These are phyloP conservation scores for Hypoxylon rickii DNA, from an alignment of 495 filamentous ascomycete species.

Conservation along the genomic window DNA sequence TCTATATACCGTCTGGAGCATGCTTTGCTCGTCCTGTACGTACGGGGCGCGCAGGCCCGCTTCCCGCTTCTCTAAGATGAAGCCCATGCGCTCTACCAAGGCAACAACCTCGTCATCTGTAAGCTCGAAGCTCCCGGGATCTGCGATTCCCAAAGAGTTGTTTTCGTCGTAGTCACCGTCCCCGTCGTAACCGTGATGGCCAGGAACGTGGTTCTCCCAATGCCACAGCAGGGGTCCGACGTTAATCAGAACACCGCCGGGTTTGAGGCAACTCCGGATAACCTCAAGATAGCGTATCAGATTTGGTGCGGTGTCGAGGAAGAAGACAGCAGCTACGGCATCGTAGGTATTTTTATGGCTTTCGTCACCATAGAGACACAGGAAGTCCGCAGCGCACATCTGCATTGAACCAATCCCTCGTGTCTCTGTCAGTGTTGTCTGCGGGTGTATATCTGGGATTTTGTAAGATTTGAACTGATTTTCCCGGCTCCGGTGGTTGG, in stretches of 20 bases:
- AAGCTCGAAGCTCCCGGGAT: constrained; percentile 84
- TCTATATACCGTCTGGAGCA: constrained; percentile 80
- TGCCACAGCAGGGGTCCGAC: constrained; percentile 92
- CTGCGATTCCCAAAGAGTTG: constrained; percentile 63
- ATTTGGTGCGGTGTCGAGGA: constrained; percentile 96
- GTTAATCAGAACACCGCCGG: constrained; percentile 84
- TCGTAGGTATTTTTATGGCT: constrained; percentile 67
- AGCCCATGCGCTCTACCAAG: constrained; percentile 77
- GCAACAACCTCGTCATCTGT: constrained; percentile 83
- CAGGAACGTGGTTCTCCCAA: constrained; percentile 64
- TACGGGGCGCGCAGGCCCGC: constrained; percentile 69
- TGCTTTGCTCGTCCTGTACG: constrained; percentile 79
- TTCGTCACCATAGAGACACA: constrained; percentile 69
- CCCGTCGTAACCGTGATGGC: constrained; percentile 46
- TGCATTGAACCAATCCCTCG: constrained; percentile 67
- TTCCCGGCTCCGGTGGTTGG: constrained; percentile 70
- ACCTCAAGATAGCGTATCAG: constrained; percentile 85
- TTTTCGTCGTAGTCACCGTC: constrained; percentile 51
- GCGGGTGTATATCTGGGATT: constrained; percentile 80
- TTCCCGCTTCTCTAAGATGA: constrained; percentile 66
- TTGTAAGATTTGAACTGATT: constrained; percentile 72
- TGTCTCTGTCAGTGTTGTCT: constrained; percentile 51
- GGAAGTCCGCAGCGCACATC: constrained; percentile 86
- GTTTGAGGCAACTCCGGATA: constrained; percentile 74
- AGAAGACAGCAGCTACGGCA: constrained; percentile 88